Conservation (phyloP, 345 rosid species). For the Pugionium cornutum region DNA sequence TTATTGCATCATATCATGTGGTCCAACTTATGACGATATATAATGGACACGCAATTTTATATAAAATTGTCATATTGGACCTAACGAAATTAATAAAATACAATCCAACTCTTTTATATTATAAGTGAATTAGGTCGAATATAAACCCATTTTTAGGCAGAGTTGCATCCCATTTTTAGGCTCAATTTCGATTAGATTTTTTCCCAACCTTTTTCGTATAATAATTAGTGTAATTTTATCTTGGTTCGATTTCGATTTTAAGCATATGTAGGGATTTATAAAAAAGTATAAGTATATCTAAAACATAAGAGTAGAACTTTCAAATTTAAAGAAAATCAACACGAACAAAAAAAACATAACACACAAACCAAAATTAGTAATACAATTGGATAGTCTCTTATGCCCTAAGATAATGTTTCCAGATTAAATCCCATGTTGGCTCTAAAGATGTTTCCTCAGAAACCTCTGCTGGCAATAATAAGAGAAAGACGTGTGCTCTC, state of each 20-base stretch:
- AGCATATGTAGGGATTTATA: background rate
- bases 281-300: no score
- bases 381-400: background rate
- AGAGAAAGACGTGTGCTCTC: background rate
- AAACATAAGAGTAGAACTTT: no score
- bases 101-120: background rate
- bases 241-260: background rate
- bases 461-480: background rate
- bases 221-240: background rate
- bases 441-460: background rate
- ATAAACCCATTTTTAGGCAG: background rate
- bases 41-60: constrained; percentile 9
- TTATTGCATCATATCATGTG: constrained; percentile 27
- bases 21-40: constrained; percentile 26
- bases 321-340: background rate
- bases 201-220: no score
- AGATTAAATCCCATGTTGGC: background rate
- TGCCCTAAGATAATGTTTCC: background rate
- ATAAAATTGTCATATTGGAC: constrained; percentile 8
- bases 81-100: constrained; percentile 14
- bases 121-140: constrained; percentile 18
- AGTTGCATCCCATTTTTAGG: no score
- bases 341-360: background rate
- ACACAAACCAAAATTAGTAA: background rate
- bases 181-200: no score